Percentiles rank a stretch among this genome's conserved stretches.
Conservation (phyloP, 2,329 filamentous ascomycete species). For the Chaetomium sp. region DNA sequence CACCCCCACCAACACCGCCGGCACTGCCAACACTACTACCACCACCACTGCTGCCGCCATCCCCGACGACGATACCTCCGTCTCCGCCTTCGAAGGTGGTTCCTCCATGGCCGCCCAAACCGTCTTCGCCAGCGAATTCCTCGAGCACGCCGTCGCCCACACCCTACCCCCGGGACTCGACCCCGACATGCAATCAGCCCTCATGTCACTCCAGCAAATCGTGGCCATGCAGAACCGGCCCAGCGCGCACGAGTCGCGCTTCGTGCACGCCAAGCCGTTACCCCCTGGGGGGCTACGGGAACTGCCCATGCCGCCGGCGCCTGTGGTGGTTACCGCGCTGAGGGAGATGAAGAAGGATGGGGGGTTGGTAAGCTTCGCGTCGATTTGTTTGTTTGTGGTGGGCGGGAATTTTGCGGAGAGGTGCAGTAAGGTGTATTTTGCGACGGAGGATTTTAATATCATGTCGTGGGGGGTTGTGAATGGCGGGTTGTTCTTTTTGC, state of each 20-base stretch:
- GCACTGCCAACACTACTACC: not conserved
- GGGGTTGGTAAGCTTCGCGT: constrained; percentile 43
- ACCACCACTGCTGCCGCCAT: constrained; percentile 14
- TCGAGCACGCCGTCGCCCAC: constrained; percentile 46
- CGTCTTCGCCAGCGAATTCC: constrained; percentile 48
- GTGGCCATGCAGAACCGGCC: constrained; percentile 44
- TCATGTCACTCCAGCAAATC: constrained; percentile 46
- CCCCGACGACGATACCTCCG: constrained; percentile 32
- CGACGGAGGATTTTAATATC: constrained; percentile 44
- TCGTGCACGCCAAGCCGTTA: constrained; percentile 40
- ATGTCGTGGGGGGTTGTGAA: constrained; percentile 46
- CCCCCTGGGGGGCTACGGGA: constrained; percentile 43
- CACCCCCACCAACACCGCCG: not conserved
- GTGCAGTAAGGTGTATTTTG: constrained; percentile 46
- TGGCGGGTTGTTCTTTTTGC: constrained; percentile 43
- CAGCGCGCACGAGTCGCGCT: constrained; percentile 38
- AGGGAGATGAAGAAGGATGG: constrained; percentile 42
- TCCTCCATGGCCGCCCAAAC: constrained; percentile 45
- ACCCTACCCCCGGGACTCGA: constrained; percentile 40
- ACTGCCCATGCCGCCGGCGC: constrained; percentile 48
- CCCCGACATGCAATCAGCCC: constrained; percentile 47
- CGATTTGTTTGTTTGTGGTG: constrained; percentile 44
- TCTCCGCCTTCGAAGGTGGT: constrained; percentile 41
- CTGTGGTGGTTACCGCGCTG: constrained; percentile 42
- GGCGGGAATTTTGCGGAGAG: constrained; percentile 44